A percentile compares a stretch with the other conserved stretches of the same genome.
phyloP scores from a whole-genome alignment of 371 early-diverging fungal species.

The Mucor mucedo region DNA sequence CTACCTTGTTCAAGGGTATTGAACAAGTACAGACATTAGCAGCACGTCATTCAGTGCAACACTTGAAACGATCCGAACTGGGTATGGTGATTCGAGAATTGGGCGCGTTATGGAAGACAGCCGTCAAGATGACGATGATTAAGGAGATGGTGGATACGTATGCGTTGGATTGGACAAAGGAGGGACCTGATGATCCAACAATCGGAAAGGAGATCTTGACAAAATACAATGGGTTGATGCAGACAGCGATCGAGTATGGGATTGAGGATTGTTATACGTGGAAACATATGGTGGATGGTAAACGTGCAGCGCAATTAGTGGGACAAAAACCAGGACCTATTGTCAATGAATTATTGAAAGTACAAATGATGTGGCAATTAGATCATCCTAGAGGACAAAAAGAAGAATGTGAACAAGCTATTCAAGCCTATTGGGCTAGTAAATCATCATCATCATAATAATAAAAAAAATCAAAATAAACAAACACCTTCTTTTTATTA shows the following conservation, averaged over 20 bases:
- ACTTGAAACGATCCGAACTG: slow-evolving; percentile 37
- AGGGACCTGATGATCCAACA: slow-evolving; percentile 13
- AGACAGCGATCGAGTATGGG: slow-evolving; percentile 39
- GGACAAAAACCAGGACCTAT: slow-evolving; percentile 70
- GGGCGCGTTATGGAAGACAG: slow-evolving; percentile 65
- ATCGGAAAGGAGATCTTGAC: slow-evolving; percentile 17
- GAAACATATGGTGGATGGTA: slow-evolving; percentile 74
- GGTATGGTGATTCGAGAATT: slow-evolving; percentile 63
- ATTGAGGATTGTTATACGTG: slow-evolving; percentile 61
- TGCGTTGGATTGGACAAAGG: slow-evolving; percentile 19
- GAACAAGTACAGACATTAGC: slow-evolving; percentile 25
- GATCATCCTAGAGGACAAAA: slow-evolving; percentile 63
- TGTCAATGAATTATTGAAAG: slow-evolving; percentile 56
- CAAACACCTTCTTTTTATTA: too few relatives aligned
- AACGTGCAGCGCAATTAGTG: slow-evolving; percentile 58
- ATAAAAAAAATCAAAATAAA: too few relatives aligned
- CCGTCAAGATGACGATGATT: slow-evolving; percentile 63
- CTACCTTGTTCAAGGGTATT: slow-evolving; percentile 51
- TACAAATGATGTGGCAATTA: slow-evolving; percentile 80
- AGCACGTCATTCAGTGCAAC: slow-evolving; percentile 20
- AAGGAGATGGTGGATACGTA: slow-evolving; percentile 49
- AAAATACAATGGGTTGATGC: slow-evolving; percentile 49
- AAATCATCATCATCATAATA: neutral
- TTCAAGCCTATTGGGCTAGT: slow-evolving; percentile 41
- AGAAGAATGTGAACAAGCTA: slow-evolving; percentile 59